Conservation (phyloP, 2,329 filamentous ascomycete species). For the Fusarium sp. region DNA sequence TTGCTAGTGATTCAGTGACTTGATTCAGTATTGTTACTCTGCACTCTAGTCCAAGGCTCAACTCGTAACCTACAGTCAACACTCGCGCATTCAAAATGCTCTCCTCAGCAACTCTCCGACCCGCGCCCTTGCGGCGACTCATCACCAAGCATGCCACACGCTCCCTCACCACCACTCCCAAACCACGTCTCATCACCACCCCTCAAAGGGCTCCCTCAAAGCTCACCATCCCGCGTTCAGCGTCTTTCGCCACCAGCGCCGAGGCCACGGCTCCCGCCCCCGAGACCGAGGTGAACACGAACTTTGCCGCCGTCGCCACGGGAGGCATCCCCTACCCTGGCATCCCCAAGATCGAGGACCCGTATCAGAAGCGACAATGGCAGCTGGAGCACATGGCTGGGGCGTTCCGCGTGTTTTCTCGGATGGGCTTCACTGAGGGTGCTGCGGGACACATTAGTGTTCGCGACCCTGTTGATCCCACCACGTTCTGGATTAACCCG, state of each 20-base stretch:
- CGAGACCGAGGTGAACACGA: slow-evolving; percentile 26
- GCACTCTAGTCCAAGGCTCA: not conserved
- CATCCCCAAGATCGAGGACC: slow-evolving; percentile 65
- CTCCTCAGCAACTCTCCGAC: slow-evolving; percentile 6
- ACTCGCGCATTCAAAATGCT: slow-evolving; percentile 22
- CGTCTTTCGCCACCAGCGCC: slow-evolving; percentile 34
- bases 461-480: slow-evolving; percentile 67
- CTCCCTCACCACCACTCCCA: slow-evolving; percentile 18
- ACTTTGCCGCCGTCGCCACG: slow-evolving; percentile 42
- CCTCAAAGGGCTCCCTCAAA: slow-evolving; percentile 7
- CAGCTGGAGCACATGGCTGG: slow-evolving; percentile 56
- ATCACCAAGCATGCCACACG: slow-evolving; percentile 18
- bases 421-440: slow-evolving; percentile 66
- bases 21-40: not conserved
- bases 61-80: not conserved
- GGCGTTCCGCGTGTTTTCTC: slow-evolving; percentile 60
- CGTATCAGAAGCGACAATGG: slow-evolving; percentile 52
- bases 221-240: not conserved
- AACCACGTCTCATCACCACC: not conserved
- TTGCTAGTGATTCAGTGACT: not conserved
- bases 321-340: slow-evolving; percentile 54
- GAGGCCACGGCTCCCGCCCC: slow-evolving; percentile 24
- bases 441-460: slow-evolving; percentile 73
- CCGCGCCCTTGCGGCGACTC: slow-evolving; percentile 20
- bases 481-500: slow-evolving; percentile 75